phyloP scores from a whole-genome alignment of 352 stramenopile genomes.

The Phytophthora uliginosa region DNA sequence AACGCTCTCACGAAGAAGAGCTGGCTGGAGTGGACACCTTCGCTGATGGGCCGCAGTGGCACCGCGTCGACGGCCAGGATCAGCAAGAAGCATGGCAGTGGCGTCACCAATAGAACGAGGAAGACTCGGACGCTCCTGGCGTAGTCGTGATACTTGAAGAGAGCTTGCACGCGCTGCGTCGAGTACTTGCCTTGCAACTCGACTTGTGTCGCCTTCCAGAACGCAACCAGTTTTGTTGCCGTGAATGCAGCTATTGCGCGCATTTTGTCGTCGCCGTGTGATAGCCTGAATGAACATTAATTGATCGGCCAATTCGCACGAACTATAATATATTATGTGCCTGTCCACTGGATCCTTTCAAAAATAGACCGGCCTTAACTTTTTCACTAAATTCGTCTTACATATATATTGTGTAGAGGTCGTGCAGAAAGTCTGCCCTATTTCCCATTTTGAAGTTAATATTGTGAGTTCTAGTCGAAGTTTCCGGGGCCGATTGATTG shows the following conservation, averaged over 20 bases:
- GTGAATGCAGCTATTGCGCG: neutral
- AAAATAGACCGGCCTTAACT: too few relatives aligned
- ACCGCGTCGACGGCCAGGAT: slow-evolving; percentile 1
- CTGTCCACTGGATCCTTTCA: too few relatives aligned
- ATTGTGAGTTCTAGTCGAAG: too few relatives aligned
- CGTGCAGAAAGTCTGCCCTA: too few relatives aligned
- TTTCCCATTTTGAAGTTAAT: too few relatives aligned
- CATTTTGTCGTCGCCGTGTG: neutral
- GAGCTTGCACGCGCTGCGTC: neutral
- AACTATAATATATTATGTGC: too few relatives aligned
- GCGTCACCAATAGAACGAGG: neutral
- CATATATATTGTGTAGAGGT: too few relatives aligned
- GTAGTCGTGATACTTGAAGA: neutral
- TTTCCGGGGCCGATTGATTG: too few relatives aligned
- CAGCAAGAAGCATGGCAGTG: slow-evolving; percentile 1
- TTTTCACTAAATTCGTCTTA: too few relatives aligned
- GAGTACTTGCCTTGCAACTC: slow-evolving; percentile 7
- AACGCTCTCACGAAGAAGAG: slow-evolving; percentile 15
- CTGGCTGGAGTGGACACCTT: neutral
- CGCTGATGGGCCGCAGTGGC: neutral
- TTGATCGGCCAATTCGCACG: too few relatives aligned
- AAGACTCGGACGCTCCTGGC: neutral
- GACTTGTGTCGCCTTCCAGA: neutral
- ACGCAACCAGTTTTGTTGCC: neutral
- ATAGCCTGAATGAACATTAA: neutral